Conservation (phyloP, 495 filamentous ascomycete genomes). For the Aspergillus incahuasiensis region DNA sequence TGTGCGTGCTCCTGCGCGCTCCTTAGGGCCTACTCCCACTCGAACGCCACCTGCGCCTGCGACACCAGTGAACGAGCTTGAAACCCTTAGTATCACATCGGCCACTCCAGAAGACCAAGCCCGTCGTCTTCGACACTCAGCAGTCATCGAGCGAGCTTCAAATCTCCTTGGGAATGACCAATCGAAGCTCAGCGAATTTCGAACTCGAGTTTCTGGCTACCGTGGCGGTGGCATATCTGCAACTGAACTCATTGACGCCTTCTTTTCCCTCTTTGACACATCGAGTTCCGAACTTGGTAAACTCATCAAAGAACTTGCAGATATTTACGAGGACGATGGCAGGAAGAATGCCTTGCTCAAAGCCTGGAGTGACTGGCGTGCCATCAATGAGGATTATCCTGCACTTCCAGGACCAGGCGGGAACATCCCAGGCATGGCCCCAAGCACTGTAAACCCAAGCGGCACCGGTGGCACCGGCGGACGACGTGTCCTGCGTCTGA, state of each 20-base stretch:
- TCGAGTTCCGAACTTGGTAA: conserved; percentile 76
- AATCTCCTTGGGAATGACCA: conserved; percentile 71
- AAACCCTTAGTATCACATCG: conserved; percentile 33
- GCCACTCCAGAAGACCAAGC: conserved; percentile 73
- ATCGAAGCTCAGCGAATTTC: conserved; percentile 70
- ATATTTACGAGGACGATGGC: conserved; percentile 78
- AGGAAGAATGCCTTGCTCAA: conserved; percentile 70
- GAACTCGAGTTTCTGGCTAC: conserved; percentile 69
- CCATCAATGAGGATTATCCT: conserved; percentile 94
- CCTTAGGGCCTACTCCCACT: conserved; percentile 32
- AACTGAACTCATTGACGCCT: conserved; percentile 71
- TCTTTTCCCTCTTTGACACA: conserved; percentile 79
- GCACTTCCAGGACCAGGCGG: conserved; percentile 72
- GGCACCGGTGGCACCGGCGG: conserved; percentile 38
- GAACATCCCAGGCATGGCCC: conserved; percentile 46
- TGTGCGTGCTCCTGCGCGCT: conserved; percentile 41
- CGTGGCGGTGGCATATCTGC: conserved; percentile 62
- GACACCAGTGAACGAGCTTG: conserved; percentile 40
- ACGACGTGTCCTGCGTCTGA: conserved; percentile 64
- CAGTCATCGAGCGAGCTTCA: conserved; percentile 79
- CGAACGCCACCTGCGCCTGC: conserved; percentile 37
- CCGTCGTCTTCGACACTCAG: conserved; percentile 62
- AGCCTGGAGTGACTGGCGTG: conserved; percentile 91
- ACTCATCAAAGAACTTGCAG: conserved; percentile 84
- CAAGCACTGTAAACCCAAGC: conserved; percentile 33